These are phyloP conservation scores for Coniochaeta pulveracea DNA, from an alignment of 2,329 filamentous ascomycete genomes.

Conservation along the genomic window DNA sequence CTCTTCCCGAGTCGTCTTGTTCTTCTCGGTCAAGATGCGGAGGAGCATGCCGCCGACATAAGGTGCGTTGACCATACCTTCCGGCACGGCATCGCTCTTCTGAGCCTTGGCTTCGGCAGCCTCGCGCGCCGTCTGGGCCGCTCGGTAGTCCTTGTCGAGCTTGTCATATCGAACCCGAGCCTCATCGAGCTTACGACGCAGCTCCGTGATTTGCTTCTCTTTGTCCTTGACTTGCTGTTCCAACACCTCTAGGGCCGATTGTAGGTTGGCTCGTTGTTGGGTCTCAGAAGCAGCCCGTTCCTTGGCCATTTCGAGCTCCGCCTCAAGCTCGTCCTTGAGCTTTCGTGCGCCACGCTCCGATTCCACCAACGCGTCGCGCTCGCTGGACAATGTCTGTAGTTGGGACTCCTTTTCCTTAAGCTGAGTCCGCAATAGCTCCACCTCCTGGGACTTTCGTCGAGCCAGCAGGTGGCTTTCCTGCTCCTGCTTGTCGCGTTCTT, in stretches of 20 bases:
- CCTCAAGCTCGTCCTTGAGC: conserved; percentile 66
- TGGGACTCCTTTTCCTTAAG: conserved; percentile 74
- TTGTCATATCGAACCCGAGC: conserved; percentile 68
- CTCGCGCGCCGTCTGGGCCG: conserved; percentile 34
- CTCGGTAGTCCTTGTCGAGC: conserved; percentile 55
- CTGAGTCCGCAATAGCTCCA: conserved; percentile 73
- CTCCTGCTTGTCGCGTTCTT: conserved; percentile 86
- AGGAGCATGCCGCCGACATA: too few relatives aligned
- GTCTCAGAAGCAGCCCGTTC: conserved; percentile 69
- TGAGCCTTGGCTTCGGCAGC: too few relatives aligned
- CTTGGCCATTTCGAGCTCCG: conserved; percentile 52
- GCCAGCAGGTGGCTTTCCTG: conserved; percentile 76
- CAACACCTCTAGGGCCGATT: conserved; percentile 73
- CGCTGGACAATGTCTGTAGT: conserved; percentile 56
- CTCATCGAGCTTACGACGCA: conserved; percentile 69
- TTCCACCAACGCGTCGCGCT: conserved; percentile 67
- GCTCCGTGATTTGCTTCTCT: conserved; percentile 69
- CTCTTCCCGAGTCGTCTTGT: too few relatives aligned
- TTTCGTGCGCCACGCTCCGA: conserved; percentile 64
- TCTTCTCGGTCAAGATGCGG: too few relatives aligned
- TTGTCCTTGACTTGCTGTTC: conserved; percentile 76
- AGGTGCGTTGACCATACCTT: too few relatives aligned
- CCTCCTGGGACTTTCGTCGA: conserved; percentile 66
- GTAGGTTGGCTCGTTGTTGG: conserved; percentile 64
- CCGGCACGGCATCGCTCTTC: too few relatives aligned